Percentiles rank a stretch among this genome's conserved stretches.
These are phyloP conservation scores for Fusarium austroafricanum DNA, from an alignment of 2,329 filamentous ascomycete species.

Conservation along the genomic window DNA sequence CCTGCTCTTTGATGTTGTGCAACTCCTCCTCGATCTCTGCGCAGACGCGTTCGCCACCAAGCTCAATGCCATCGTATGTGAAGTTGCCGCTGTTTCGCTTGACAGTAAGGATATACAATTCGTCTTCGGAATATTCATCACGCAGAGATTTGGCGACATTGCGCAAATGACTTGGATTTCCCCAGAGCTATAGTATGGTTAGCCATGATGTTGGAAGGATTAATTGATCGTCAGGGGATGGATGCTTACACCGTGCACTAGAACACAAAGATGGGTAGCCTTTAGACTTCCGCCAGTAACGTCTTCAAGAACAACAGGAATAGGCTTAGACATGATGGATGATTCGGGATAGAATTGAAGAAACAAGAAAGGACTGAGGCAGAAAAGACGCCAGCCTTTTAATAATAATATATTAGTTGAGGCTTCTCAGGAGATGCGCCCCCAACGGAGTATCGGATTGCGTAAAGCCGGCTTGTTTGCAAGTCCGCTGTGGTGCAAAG, in stretches of 20 bases:
- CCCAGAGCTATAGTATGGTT: conserved; percentile 71
- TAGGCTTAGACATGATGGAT: conserved; percentile 33
- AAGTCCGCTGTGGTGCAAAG: conserved; percentile 15
- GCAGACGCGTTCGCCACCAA: conserved; percentile 74
- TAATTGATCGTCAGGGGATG: conserved; percentile 27
- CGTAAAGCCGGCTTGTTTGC: conserved; percentile 23
- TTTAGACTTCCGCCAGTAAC: conserved; percentile 63
- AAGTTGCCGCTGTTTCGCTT: conserved; percentile 80
- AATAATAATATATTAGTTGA: conserved; percentile 29
- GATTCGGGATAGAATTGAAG: conserved; percentile 28
- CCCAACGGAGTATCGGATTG: conserved; percentile 40
- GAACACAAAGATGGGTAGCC: conserved; percentile 79
- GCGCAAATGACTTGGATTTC: conserved; percentile 78
- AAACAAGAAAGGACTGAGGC: not conserved
- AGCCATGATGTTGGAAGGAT: conserved; percentile 35
- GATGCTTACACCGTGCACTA: conserved; percentile 77
- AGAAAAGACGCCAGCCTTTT: conserved; percentile 3
- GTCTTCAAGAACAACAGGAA: conserved; percentile 30
- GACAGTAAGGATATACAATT: conserved; percentile 76
- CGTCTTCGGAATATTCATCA: conserved; percentile 68
- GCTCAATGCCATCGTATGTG: conserved; percentile 77
- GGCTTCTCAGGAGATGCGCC: conserved; percentile 37
- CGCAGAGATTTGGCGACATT: conserved; percentile 75
- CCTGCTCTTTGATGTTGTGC: conserved; percentile 66
- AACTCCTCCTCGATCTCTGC: conserved; percentile 75